These are phyloP conservation scores for Lentinula edodes DNA, from an alignment of 768 basidiomycete genomes.

Conservation along the genomic window DNA sequence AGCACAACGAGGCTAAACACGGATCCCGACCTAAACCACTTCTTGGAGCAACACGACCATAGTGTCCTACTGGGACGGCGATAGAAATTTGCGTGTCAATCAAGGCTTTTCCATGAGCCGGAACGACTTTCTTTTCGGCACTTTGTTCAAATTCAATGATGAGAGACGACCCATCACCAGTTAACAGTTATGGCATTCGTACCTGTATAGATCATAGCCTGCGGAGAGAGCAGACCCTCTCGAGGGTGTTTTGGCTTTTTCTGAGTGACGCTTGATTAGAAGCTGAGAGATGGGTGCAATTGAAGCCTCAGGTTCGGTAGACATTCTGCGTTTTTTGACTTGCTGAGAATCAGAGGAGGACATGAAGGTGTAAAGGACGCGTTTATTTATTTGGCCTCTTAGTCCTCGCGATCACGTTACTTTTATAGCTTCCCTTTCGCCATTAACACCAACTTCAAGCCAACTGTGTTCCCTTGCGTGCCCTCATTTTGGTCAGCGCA, in stretches of 20 bases:
- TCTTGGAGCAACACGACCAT: conserved; percentile 94
- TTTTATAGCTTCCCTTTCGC: neutral
- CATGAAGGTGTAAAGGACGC: conserved; percentile 13
- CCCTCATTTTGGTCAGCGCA: neutral
- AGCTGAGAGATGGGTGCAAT: conserved; percentile 44
- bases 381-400: conserved; percentile 5
- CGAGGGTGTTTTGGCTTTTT: conserved; percentile 79
- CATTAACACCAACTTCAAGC: no score
- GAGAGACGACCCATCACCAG: neutral
- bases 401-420: conserved; percentile 1
- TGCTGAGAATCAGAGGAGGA: conserved; percentile 25
- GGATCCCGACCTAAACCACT: conserved; percentile 79
- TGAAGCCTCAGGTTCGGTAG: conserved; percentile 28
- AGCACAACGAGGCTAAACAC: neutral
- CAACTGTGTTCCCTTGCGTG: no score
- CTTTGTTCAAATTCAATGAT: conserved; percentile 30
- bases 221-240: conserved; percentile 84
- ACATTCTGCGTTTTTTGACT: conserved; percentile 60
- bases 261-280: conserved; percentile 80
- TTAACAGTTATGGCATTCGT: conserved; percentile 10
- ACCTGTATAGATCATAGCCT: conserved; percentile 96
- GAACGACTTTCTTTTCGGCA: conserved; percentile 79
- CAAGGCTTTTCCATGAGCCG: conserved; percentile 87
- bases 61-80: conserved; percentile 89
- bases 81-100: conserved; percentile 90